Evolutionary conservation across 176 grass and related monocot genomes (phyloP), one percentile per base, ranked within the genome.

Genomic region (Paspalum notatum): DNA sequence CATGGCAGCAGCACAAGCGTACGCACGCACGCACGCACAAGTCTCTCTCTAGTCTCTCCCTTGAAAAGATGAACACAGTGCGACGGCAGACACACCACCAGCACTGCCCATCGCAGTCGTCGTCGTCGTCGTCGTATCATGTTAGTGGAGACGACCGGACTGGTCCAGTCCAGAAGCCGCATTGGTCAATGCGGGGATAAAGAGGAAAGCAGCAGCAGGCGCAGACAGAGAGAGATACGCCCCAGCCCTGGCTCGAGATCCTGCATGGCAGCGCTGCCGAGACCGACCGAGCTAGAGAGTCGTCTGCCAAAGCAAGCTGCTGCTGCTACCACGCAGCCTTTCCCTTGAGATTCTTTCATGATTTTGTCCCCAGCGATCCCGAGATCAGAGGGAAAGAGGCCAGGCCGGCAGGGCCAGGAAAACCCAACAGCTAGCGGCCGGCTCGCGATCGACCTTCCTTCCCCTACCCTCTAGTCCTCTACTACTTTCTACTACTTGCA

Each of bases 341-440:
- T 85, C 26, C 54, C 32, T 54, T 76, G 63, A 60, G 53, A 68
- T 60, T 86, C 62, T 81, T 49, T 68, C 62, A 24, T 54, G 80
- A 71, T 56, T 48, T 68, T 85, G 64, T 76, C 82, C 53, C 57
- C 58, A 38, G 70, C 72, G 78, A 85, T 85, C 71, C 77, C 78
- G 57, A 85, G 70, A 83, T 10, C 70, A 63, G 49, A 48, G 20
- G 18, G 5, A 24, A 54, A 55, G 51, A 15, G 68, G 71, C 37
- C 51, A 56, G 71, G 11, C 21, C 43, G 26, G 60, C 62, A 78
- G 45, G 44, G 51, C 52, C 27, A 32, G 32, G 2, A 32, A 32
- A 32, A n/a, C n/a, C 32, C 26, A 39, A 8, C 59, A 14, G 5
- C 71, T 43, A 54, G 50, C 16, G 54, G 58, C 43, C 7, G 43